Evolutionary conservation across 441 rosid species (phyloP).

Genomic region (Euphorbia schlechtendalii): DNA sequence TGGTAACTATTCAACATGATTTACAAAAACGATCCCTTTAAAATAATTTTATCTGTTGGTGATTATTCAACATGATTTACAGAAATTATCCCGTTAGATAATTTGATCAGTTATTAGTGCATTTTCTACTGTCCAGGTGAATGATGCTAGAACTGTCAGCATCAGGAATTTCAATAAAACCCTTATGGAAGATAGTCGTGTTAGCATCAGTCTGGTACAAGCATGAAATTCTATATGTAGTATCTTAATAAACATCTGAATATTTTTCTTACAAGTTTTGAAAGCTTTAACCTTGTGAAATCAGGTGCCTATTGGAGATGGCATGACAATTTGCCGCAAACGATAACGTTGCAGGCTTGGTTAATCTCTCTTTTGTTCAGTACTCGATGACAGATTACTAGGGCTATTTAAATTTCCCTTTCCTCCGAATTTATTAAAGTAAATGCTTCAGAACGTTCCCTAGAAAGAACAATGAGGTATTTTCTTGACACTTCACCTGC

Average conservation of each 20-base stretch:
- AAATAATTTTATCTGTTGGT: conserved; percentile 2
- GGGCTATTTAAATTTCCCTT: background rate
- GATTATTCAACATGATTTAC: background rate
- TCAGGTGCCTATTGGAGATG: conserved; percentile 88
- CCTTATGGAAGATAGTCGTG: conserved; percentile 60
- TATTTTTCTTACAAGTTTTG: conserved; percentile 7
- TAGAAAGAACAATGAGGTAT: background rate
- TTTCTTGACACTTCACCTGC: background rate
- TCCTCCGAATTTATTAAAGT: background rate
- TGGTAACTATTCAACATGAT: conserved; percentile 33
- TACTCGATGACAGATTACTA: background rate
- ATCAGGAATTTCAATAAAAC: conserved; percentile 68
- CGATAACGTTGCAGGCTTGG: conserved; percentile 26
- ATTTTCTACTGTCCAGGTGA: conserved; percentile 41
- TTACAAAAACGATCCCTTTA: conserved; percentile 2
- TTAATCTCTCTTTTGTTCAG: conserved; percentile 5
- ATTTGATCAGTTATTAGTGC: too few relatives aligned
- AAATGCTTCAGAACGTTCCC: background rate
- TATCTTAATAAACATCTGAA: conserved; percentile 3
- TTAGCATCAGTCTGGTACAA: conserved; percentile 78
- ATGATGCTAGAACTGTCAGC: conserved; percentile 64
- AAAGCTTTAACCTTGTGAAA: conserved; percentile 7
- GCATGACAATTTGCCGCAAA: conserved; percentile 77
- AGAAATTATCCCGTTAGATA: too few relatives aligned
- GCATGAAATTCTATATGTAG: background rate